A percentile compares a stretch with the other conserved stretches of the same genome.
Evolutionary conservation across 805 yeast genomes (phyloP).

Genomic region (Candida tibetensis): DNA sequence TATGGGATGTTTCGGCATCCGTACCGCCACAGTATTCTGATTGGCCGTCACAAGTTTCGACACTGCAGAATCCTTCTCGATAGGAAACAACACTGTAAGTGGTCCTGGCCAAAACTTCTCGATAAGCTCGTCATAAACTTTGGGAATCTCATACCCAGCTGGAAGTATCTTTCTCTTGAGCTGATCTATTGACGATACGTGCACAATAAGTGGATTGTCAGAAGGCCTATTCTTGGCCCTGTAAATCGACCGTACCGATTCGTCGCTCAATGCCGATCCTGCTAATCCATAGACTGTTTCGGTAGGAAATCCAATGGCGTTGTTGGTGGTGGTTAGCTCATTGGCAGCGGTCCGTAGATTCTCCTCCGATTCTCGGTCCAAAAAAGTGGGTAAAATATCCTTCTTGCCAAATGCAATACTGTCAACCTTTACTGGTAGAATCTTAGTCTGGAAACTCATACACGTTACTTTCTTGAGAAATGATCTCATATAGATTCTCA

Average conservation of each 20-base stretch:
- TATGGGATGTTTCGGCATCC: constrained; percentile 83
- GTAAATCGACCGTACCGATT: constrained; percentile 73
- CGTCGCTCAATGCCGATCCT: constrained; percentile 75
- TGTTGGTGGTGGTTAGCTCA: constrained; percentile 45
- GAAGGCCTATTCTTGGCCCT: constrained; percentile 90
- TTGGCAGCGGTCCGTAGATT: constrained; percentile 59
- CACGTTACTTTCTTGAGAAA: constrained; percentile 1
- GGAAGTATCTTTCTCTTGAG: constrained; percentile 58
- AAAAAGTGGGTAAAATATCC: constrained; percentile 42
- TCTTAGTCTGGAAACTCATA: constrained; percentile 23
- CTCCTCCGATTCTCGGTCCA: constrained; percentile 50
- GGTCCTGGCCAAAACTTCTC: constrained; percentile 95
- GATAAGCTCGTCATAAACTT: constrained; percentile 61
- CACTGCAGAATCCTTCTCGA: constrained; percentile 44
- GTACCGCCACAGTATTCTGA: constrained; percentile 87
- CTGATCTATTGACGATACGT: constrained; percentile 76
- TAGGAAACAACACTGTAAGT: constrained; percentile 77
- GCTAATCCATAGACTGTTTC: constrained; percentile 97
- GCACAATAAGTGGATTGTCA: constrained; percentile 92
- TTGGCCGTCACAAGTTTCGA: constrained; percentile 80
- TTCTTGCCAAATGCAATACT: constrained; percentile 48
- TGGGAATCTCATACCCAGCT: constrained; percentile 55
- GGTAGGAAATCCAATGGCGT: constrained; percentile 90
- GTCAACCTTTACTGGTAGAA: constrained; percentile 54
- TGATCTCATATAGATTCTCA: neutral